A percentile compares a stretch with the other conserved stretches of the same genome.
These are phyloP conservation scores for Penicillium sclerotigenum DNA, from an alignment of 2,329 filamentous ascomycete species.

Conservation along the genomic window DNA sequence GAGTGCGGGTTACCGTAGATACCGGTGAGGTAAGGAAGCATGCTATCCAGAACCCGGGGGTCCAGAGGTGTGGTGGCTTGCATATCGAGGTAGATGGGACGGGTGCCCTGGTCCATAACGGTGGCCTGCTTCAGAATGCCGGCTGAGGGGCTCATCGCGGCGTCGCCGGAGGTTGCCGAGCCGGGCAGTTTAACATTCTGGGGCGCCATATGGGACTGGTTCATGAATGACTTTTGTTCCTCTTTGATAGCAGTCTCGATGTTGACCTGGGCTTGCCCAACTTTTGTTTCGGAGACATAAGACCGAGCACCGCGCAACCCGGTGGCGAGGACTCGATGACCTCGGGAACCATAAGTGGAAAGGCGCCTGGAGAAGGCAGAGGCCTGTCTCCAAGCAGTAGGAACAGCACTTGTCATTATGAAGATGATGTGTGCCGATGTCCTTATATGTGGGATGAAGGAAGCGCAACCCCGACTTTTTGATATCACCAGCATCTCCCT, in stretches of 20 bases:
- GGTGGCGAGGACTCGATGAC: conserved; percentile 40
- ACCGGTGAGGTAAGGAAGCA: conserved; percentile 91
- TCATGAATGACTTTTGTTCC: conserved; percentile 75
- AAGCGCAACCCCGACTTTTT: conserved; percentile 13
- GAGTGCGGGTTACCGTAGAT: conserved; percentile 97
- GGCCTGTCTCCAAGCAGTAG: conserved; percentile 71
- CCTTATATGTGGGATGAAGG: conserved; percentile 25
- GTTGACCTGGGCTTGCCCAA: conserved; percentile 66
- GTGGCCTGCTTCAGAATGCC: conserved; percentile 85
- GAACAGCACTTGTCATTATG: conserved; percentile 63
- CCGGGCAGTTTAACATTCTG: conserved; percentile 59
- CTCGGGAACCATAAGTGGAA: conserved; percentile 40
- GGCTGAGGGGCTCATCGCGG: conserved; percentile 77
- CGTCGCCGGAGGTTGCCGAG: conserved; percentile 58
- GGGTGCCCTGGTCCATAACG: conserved; percentile 84
- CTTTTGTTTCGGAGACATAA: conserved; percentile 83
- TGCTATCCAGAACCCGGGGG: conserved; percentile 89
- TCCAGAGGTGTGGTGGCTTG: conserved; percentile 96
- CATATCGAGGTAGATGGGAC: conserved; percentile 97
- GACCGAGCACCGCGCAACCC: conserved; percentile 46
- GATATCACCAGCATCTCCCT: conserved; percentile 9
- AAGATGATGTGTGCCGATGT: conserved; percentile 18
- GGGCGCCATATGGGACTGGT: conserved; percentile 54
- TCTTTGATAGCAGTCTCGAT: conserved; percentile 80
- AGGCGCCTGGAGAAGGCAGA: conserved; percentile 57